Percentiles rank a stretch among this genome's conserved stretches.
Conservation (phyloP, 345 rosid genomes). For the Brassica juncea region DNA sequence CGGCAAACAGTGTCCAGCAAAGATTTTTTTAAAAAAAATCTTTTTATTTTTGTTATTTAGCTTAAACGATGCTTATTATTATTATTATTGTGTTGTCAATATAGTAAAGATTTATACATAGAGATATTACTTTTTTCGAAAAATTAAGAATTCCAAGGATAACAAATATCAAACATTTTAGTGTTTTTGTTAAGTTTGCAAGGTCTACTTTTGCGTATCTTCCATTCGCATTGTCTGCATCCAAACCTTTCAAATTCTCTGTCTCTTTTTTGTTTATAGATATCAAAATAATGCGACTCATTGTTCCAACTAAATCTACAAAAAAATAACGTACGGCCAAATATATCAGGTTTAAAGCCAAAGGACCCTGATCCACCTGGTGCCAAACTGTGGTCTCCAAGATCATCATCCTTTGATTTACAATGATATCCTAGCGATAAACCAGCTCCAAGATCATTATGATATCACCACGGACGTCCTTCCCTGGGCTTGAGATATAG, state of each 20-base stretch:
- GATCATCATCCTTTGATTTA: conserved; percentile 5
- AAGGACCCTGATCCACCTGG: conserved; percentile 9
- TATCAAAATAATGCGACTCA: conserved; percentile 2
- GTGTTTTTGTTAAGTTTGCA: conserved; percentile 4
- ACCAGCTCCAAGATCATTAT: conserved; percentile 8
- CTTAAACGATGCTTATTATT: not conserved
- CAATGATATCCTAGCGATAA: conserved; percentile 2
- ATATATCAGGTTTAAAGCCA: not conserved
- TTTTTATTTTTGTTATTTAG: not conserved
- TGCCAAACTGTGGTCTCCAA: not conserved
- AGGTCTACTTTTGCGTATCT: not conserved
- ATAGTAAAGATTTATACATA: not conserved
- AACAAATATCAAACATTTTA: not conserved
- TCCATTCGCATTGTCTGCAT: not conserved
- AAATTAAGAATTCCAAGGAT: not conserved
- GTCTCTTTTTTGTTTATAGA: not conserved
- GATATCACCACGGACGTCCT: not conserved
- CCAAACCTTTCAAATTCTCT: not conserved
- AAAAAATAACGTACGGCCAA: conserved; percentile 9
- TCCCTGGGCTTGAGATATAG: not conserved
- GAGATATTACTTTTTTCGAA: not conserved
- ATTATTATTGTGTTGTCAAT: not conserved
- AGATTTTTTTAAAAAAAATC: not conserved
- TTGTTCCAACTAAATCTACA: conserved; percentile 3
- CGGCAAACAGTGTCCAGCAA: not conserved